Percentiles rank a stretch among this genome's conserved stretches.
Conservation (phyloP, 768 basidiomycete genomes). For the Amanita pseudoporphyria region DNA sequence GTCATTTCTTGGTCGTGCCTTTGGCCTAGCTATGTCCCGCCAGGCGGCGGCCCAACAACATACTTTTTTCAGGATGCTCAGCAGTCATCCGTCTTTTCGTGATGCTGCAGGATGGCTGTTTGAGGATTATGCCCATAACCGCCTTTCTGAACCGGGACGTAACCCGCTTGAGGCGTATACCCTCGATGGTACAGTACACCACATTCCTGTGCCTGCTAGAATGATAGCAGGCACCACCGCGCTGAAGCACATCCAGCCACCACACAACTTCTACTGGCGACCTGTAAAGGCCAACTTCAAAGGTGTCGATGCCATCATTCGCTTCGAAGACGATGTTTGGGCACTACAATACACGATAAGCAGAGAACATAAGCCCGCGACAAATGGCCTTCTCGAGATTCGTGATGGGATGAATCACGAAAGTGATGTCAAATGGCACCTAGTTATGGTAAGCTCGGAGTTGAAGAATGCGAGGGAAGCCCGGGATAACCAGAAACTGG, state of each 20-base stretch:
- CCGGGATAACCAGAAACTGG: conserved; percentile 5
- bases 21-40: conserved; percentile 6
- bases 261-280: conserved; percentile 3
- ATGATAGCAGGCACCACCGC: neutral
- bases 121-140: conserved; percentile 8
- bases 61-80: conserved; percentile 5
- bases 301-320: conserved; percentile 7
- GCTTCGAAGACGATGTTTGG: neutral
- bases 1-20: conserved; percentile 6
- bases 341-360: conserved; percentile 5
- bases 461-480: conserved; percentile 1
- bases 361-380: neutral
- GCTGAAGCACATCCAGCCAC: conserved; percentile 3
- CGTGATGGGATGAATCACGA: conserved; percentile 5
- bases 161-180: conserved; percentile 3
- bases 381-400: conserved; percentile 4
- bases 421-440: conserved; percentile 1
- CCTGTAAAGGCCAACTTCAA: conserved; percentile 7
- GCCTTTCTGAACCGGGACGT: conserved; percentile 7
- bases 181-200: neutral
- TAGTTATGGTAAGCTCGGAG: conserved; percentile 7
- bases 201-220: conserved; percentile 4
- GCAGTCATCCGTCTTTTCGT: conserved; percentile 6
- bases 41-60: conserved; percentile 8
- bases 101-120: conserved; percentile 7